Evolutionary conservation across 768 basidiomycete genomes (phyloP).

Genomic region (Collybia sp.): DNA sequence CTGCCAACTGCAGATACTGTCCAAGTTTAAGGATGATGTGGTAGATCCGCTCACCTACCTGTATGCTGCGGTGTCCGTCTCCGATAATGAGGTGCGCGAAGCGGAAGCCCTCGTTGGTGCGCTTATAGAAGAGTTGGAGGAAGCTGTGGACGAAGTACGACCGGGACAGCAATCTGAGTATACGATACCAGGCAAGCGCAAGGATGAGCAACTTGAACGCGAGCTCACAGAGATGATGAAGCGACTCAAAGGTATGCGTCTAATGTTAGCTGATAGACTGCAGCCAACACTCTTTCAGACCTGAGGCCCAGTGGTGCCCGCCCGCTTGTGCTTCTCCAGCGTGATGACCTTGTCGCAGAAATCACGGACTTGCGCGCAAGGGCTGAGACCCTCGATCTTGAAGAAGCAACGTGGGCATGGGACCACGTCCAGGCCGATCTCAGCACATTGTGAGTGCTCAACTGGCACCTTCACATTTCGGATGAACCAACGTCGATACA

Average conservation of each 20-base stretch:
- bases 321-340: slow-evolving; percentile 8
- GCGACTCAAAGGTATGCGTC: slow-evolving; percentile 9
- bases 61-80: slow-evolving; percentile 13
- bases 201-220: slow-evolving; percentile 10
- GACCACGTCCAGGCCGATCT: slow-evolving; percentile 9
- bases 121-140: slow-evolving; percentile 28
- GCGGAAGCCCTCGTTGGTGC: slow-evolving; percentile 26
- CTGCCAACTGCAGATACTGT: slow-evolving; percentile 12
- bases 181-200: background rate
- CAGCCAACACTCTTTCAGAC: slow-evolving; percentile 5
- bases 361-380: slow-evolving; percentile 7
- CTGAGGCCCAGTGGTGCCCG: slow-evolving; percentile 12
- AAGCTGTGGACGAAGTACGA: slow-evolving; percentile 12
- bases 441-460: slow-evolving; percentile 12
- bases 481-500: background rate
- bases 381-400: slow-evolving; percentile 3
- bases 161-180: background rate
- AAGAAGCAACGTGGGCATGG: slow-evolving; percentile 12
- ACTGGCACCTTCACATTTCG: background rate
- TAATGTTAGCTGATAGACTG: background rate
- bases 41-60: slow-evolving; percentile 17
- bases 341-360: slow-evolving; percentile 3
- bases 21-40: slow-evolving; percentile 12
- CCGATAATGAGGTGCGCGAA: slow-evolving; percentile 14
- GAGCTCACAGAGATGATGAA: slow-evolving; percentile 13